Evolutionary conservation across 148 eudicot species (phyloP).

Genomic region (Vaccinium vitisidaea): DNA sequence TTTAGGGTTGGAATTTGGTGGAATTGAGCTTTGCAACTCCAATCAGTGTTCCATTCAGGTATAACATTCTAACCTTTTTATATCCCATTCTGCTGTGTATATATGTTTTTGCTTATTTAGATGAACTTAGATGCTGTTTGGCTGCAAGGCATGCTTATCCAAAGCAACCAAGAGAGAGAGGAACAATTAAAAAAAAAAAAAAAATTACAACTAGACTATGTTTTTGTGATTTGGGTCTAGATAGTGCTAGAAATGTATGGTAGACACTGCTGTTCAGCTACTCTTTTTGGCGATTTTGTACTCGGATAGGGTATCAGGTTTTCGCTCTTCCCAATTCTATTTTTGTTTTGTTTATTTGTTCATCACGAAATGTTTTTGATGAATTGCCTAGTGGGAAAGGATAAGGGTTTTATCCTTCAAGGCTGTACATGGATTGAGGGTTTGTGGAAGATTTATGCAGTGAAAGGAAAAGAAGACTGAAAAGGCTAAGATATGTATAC

Average conservation of each 20-base stretch:
- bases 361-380: neutral
- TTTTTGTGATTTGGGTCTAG: neutral
- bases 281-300: neutral
- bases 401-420: neutral
- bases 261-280: neutral
- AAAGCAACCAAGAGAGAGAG: neutral
- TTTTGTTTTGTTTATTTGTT: neutral
- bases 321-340: neutral
- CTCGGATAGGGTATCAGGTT: neutral
- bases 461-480: neutral
- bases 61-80: neutral
- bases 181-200: neutral
- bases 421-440: neutral
- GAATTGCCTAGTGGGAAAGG: neutral
- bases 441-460: neutral
- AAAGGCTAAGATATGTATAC: neutral
- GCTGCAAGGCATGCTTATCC: neutral
- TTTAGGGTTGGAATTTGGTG: neutral
- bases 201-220: neutral
- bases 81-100: neutral
- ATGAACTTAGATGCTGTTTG: neutral
- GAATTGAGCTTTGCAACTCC: neutral
- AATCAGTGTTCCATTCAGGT: neutral
- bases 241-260: neutral
- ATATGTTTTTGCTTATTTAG: neutral